Evolutionary conservation across 805 yeast genomes (phyloP).

Genomic region (Cyberlindnera mrakii): DNA sequence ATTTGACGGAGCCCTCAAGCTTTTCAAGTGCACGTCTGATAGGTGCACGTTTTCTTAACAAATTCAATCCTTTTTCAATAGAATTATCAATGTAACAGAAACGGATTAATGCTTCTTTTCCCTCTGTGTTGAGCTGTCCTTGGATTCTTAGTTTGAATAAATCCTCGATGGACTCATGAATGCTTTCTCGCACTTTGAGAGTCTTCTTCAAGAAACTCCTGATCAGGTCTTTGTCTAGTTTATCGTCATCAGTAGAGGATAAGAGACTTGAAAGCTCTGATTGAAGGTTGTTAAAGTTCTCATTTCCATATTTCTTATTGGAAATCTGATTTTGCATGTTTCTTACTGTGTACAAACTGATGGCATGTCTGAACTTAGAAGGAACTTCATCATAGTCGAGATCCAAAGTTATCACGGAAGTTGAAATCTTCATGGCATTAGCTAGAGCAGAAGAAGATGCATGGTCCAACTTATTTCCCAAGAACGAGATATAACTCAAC

Average conservation of each 20-base stretch:
- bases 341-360: slow-evolving; percentile 74
- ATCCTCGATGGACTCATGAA: slow-evolving; percentile 47
- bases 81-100: slow-evolving; percentile 68
- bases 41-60: slow-evolving; percentile 26
- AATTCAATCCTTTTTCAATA: slow-evolving; percentile 45
- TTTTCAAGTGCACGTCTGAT: slow-evolving; percentile 5
- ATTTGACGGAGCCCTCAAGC: not conserved
- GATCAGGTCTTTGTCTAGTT: slow-evolving; percentile 22
- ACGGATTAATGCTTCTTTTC: slow-evolving; percentile 72
- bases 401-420: slow-evolving; percentile 59
- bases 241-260: slow-evolving; percentile 25
- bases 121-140: slow-evolving; percentile 55
- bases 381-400: slow-evolving; percentile 57
- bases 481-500: slow-evolving; percentile 59
- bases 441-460: slow-evolving; percentile 60
- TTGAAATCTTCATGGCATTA: slow-evolving; percentile 58
- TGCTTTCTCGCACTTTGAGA: slow-evolving; percentile 28
- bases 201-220: slow-evolving; percentile 34
- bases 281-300: slow-evolving; percentile 55
- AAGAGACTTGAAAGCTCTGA: slow-evolving; percentile 36
- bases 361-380: slow-evolving; percentile 50
- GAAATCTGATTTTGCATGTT: slow-evolving; percentile 62
- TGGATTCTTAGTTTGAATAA: slow-evolving; percentile 52
- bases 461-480: slow-evolving; percentile 60
- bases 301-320: slow-evolving; percentile 7